phyloP scores from a whole-genome alignment of 2,329 filamentous ascomycete species.

The Thyridium curvatum region DNA sequence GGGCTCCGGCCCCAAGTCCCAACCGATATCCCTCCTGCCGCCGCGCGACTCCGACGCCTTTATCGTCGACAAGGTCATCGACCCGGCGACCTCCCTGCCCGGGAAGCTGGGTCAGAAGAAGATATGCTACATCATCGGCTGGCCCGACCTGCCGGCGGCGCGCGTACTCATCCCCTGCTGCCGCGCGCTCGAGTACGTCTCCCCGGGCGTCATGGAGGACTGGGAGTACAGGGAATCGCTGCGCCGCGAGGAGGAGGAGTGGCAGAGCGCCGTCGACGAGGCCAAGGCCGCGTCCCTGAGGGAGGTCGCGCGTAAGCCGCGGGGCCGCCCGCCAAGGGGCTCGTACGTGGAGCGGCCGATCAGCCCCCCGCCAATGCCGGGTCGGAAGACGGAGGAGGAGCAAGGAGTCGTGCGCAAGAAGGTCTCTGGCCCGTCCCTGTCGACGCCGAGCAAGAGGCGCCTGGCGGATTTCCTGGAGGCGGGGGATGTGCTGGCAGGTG shows the following conservation, averaged over 20 bases:
- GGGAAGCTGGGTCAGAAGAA: conserved; percentile 14
- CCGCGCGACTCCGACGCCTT: conserved; percentile 44
- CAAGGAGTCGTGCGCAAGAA: conserved; percentile 16
- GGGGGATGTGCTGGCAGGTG: conserved; percentile 7
- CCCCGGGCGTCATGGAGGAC: conserved; percentile 46
- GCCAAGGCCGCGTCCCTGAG: conserved; percentile 8
- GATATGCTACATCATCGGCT: conserved; percentile 49
- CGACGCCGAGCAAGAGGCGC: conserved; percentile 29
- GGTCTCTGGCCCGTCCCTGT: conserved; percentile 26
- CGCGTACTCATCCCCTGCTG: conserved; percentile 38
- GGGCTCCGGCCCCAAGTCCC: conserved; percentile 40
- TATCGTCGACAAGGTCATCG: conserved; percentile 47
- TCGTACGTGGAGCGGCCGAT: not conserved
- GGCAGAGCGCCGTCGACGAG: conserved; percentile 15
- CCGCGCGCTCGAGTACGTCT: conserved; percentile 52
- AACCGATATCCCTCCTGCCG: conserved; percentile 40
- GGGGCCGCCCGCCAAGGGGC: not conserved
- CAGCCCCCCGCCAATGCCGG: not conserved
- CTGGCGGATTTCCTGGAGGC: conserved; percentile 15
- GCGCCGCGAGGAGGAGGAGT: conserved; percentile 32
- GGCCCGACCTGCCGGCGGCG: conserved; percentile 44
- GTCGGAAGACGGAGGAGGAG: conserved; percentile 2
- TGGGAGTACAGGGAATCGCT: conserved; percentile 44
- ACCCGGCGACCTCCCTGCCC: conserved; percentile 21
- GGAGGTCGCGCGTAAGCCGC: not conserved